phyloP scores from a whole-genome alignment of 139 green algal species.

The Volvox reticuliferus region DNA sequence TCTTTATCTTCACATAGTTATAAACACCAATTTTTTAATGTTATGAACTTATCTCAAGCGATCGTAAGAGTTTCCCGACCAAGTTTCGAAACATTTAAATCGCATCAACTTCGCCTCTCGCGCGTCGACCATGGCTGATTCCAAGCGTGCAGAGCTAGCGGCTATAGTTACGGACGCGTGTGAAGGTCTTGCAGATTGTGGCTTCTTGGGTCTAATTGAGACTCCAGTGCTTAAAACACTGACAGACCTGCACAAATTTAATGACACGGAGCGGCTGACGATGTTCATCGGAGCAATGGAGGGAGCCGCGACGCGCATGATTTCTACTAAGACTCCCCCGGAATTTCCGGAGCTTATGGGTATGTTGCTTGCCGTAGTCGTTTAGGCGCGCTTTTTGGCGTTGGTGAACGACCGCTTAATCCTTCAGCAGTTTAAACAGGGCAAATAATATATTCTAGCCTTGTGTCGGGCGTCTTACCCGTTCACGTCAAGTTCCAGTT shows the following conservation, averaged over 20 bases:
- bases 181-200: background rate
- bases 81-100: background rate
- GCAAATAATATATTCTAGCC: too few relatives aligned
- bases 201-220: constrained; percentile 32
- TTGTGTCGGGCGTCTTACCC: too few relatives aligned
- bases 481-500: too few relatives aligned
- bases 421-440: too few relatives aligned
- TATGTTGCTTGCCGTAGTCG: background rate
- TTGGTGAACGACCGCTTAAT: too few relatives aligned
- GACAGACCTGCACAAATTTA: constrained; percentile 33
- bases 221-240: constrained; percentile 8
- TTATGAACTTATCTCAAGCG: too few relatives aligned
- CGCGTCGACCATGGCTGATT: constrained; percentile 17
- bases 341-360: constrained; percentile 32
- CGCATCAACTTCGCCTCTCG: background rate
- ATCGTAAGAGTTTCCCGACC: too few relatives aligned
- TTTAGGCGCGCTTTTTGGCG: too few relatives aligned
- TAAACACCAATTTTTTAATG: too few relatives aligned
- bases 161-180: background rate
- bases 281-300: background rate
- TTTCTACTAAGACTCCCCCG: background rate
- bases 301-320: background rate
- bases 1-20: too few relatives aligned
- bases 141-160: constrained; percentile 5
- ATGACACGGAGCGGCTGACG: constrained; percentile 13